Conservation (phyloP, 768 basidiomycete species). For the Trametes elegans region DNA sequence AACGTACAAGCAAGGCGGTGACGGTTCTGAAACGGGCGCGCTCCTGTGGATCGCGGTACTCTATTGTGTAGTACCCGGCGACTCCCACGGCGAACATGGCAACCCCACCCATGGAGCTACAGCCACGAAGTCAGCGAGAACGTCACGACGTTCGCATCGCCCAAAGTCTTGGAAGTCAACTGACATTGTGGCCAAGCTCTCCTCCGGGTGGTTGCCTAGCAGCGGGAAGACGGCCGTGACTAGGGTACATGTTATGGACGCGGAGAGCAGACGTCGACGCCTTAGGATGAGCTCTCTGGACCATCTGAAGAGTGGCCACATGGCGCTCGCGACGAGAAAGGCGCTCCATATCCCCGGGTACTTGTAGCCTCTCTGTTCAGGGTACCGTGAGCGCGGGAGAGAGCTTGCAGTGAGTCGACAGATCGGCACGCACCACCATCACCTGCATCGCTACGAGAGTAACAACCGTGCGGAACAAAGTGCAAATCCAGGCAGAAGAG, state of each 20-base stretch:
- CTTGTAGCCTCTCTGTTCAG: conserved; percentile 73
- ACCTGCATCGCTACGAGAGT: conserved; percentile 49
- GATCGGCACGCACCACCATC: conserved; percentile 69
- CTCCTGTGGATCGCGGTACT: background rate
- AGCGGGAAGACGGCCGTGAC: conserved; percentile 67
- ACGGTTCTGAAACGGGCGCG: conserved; percentile 5
- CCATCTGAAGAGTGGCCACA: conserved; percentile 67
- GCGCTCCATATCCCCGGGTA: conserved; percentile 69
- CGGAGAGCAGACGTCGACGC: conserved; percentile 28
- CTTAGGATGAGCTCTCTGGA: conserved; percentile 30
- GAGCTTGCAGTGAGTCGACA: background rate
- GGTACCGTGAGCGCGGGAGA: too few relatives aligned
- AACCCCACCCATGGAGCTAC: conserved; percentile 39
- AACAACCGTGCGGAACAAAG: conserved; percentile 29
- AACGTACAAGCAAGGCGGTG: conserved; percentile 9
- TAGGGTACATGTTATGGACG: conserved; percentile 52
- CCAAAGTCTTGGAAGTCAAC: too few relatives aligned
- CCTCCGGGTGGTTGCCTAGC: conserved; percentile 68
- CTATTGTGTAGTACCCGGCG: conserved; percentile 2
- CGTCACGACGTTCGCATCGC: too few relatives aligned
- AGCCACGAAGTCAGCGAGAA: background rate
- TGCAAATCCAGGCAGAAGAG: too few relatives aligned
- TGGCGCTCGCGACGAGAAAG: conserved; percentile 52
- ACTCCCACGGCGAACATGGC: conserved; percentile 41
- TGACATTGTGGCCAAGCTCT: conserved; percentile 60